Evolutionary conservation across 2,329 filamentous ascomycete species (phyloP).

Genomic region (Alternaria incomplexa): DNA sequence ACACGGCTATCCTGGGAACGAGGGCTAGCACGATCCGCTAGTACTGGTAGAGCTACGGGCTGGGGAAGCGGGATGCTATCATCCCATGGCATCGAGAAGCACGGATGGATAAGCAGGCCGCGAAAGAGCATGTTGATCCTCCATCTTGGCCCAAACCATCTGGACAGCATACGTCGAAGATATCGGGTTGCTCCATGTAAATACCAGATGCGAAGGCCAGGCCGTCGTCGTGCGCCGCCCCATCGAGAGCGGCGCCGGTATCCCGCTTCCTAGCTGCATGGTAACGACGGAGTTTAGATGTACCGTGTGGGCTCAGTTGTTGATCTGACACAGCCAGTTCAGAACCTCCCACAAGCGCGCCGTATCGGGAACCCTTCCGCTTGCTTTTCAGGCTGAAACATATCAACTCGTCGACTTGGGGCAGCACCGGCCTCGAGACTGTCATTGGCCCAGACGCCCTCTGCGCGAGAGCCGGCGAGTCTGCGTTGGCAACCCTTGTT

Average conservation of each 20-base stretch:
- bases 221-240: background rate
- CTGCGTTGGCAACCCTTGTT: conserved; percentile 10
- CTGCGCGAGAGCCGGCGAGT: background rate
- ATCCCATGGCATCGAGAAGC: background rate
- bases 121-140: background rate
- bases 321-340: conserved; percentile 3
- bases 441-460: conserved; percentile 4
- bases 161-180: background rate
- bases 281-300: conserved; percentile 5
- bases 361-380: conserved; percentile 8
- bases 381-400: conserved; percentile 12
- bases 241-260: conserved; percentile 6
- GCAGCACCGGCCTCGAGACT: background rate
- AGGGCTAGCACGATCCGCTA: background rate
- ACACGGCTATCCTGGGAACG: background rate
- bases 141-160: background rate
- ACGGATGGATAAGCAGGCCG: background rate
- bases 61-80: conserved; percentile 9
- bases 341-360: conserved; percentile 3
- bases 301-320: conserved; percentile 1
- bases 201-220: background rate
- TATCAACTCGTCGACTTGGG: conserved; percentile 1
- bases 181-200: background rate
- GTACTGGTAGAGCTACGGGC: conserved; percentile 5
- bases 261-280: conserved; percentile 13